Evolutionary conservation across 345 rosid genomes (phyloP).

Genomic region (Gossypioides kirkii): DNA sequence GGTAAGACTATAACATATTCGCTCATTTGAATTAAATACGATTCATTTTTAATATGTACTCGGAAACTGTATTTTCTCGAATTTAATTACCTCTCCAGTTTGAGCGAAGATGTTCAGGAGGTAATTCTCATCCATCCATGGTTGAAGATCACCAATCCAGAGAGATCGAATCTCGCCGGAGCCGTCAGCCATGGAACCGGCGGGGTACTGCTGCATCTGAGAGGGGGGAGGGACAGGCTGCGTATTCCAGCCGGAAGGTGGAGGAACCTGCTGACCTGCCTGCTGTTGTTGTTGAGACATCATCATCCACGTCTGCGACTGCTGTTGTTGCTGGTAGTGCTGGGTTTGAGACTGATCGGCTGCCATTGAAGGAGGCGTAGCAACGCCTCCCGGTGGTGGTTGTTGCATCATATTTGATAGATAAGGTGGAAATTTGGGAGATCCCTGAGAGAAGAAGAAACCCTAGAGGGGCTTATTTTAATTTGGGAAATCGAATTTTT

Average conservation of each 20-base stretch:
- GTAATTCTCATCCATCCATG: slow-evolving; percentile 89
- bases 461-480: neutral
- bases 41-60: neutral
- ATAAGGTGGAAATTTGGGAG: neutral
- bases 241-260: slow-evolving; percentile 63
- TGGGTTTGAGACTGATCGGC: slow-evolving; percentile 34
- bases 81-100: slow-evolving; percentile 53
- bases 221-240: slow-evolving; percentile 61
- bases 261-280: slow-evolving; percentile 53
- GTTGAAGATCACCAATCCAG: slow-evolving; percentile 94
- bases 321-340: slow-evolving; percentile 38
- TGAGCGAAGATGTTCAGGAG: slow-evolving; percentile 46
- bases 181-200: slow-evolving; percentile 18
- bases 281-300: slow-evolving; percentile 43
- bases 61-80: neutral
- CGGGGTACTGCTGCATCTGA: slow-evolving; percentile 38
- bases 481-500: neutral
- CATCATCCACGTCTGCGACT: slow-evolving; percentile 56
- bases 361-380: slow-evolving; percentile 30
- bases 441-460: neutral
- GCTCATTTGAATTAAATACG: too few species aligned
- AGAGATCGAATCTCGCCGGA: slow-evolving; percentile 60
- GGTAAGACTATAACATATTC: neutral
- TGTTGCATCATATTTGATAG: slow-evolving; percentile 40
- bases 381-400: slow-evolving; percentile 55